Conservation (phyloP, 192 early-diverging fungal species). For the Coemansia sp. region DNA sequence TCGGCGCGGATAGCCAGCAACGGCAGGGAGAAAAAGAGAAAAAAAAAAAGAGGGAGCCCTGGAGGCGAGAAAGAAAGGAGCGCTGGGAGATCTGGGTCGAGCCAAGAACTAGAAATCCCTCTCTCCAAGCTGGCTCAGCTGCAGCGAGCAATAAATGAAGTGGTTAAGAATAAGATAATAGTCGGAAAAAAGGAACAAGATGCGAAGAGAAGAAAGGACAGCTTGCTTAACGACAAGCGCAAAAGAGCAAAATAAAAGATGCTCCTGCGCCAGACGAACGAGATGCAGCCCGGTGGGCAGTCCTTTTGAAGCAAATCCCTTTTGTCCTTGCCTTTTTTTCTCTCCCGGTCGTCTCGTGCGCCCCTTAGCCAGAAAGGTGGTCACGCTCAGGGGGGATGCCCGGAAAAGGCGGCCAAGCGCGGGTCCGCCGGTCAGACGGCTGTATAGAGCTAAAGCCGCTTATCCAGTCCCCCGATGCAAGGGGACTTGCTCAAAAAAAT, state of each 20-base stretch:
- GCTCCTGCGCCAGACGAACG: slow-evolving; percentile 7
- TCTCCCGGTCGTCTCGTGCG: neutral
- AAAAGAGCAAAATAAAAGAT: slow-evolving; percentile 9
- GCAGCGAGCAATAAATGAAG: too few relatives aligned
- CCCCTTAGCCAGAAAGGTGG: slow-evolving; percentile 3
- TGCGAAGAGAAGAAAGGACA: slow-evolving; percentile 3
- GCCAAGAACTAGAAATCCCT: too few relatives aligned
- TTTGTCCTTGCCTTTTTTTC: neutral
- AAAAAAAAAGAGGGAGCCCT: neutral
- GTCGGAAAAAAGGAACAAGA: neutral
- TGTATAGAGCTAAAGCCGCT: too few relatives aligned
- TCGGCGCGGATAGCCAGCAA: neutral
- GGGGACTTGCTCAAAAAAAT: too few relatives aligned
- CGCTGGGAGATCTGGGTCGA: neutral
- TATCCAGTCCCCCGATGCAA: too few relatives aligned
- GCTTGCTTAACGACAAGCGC: neutral
- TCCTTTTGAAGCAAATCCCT: slow-evolving; percentile 1
- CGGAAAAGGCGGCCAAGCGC: too few relatives aligned
- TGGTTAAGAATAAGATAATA: neutral
- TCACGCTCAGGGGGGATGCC: too few relatives aligned
- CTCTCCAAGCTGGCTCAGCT: too few relatives aligned
- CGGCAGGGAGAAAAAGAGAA: neutral
- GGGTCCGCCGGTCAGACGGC: too few relatives aligned
- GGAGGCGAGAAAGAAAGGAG: neutral
- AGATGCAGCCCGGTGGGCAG: too few relatives aligned